A percentile compares a stretch with the other conserved stretches of the same genome.
Evolutionary conservation across 495 filamentous ascomycete species (phyloP).

Genomic region (Daldinia childiae): DNA sequence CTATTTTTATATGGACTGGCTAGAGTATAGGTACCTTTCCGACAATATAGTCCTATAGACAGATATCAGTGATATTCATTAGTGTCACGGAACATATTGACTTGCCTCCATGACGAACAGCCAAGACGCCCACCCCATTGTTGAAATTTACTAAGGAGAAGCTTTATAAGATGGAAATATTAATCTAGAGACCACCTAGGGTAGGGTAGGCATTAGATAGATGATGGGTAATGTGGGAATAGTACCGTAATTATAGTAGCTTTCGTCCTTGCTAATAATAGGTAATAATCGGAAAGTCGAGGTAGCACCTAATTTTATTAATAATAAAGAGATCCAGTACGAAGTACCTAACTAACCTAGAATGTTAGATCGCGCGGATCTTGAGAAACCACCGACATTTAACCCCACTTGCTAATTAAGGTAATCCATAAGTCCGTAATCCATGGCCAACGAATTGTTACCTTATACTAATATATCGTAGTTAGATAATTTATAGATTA

Average conservation of each 20-base stretch:
- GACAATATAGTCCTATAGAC: constrained; percentile 46
- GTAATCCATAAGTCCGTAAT: background rate
- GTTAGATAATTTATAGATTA: background rate
- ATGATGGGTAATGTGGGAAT: background rate
- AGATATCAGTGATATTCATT: constrained; percentile 4
- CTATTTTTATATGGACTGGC: background rate
- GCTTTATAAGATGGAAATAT: background rate
- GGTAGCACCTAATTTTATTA: background rate
- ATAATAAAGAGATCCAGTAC: background rate
- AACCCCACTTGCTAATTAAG: constrained; percentile 8
- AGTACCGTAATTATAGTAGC: background rate
- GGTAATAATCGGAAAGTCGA: no score
- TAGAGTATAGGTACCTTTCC: constrained; percentile 36
- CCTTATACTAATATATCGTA: background rate
- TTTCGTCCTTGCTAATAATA: background rate
- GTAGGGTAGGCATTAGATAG: background rate
- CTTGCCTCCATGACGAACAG: constrained; percentile 38
- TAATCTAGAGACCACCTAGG: background rate
- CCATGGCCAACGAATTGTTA: background rate
- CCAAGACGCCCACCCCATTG: constrained; percentile 33
- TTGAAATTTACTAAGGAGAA: background rate
- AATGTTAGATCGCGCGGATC: background rate
- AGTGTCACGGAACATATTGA: background rate
- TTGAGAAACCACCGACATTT: background rate
- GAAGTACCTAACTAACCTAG: background rate